phyloP scores from a whole-genome alignment of 1,139 yeast genomes.

The Geotrichum reessii region DNA sequence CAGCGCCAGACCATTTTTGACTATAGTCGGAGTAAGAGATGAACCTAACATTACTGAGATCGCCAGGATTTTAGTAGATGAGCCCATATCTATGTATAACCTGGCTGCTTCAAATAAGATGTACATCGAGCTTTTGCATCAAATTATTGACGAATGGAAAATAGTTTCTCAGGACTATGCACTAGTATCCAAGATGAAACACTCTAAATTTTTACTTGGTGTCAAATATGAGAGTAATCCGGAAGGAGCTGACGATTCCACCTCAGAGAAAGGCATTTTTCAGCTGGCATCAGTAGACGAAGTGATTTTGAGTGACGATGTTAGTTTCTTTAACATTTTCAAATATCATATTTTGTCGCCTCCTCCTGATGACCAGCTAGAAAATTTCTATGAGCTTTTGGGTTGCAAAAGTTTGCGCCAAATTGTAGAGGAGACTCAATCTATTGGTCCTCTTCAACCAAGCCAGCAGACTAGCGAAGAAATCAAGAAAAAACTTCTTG shows the following conservation, averaged over 20 bases:
- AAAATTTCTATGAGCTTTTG: constrained; percentile 32
- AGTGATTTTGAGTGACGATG: constrained; percentile 38
- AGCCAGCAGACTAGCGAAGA: constrained; percentile 12
- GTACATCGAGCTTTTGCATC: constrained; percentile 30
- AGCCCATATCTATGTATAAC: constrained; percentile 33
- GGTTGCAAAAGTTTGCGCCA: constrained; percentile 30
- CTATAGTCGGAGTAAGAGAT: constrained; percentile 35
- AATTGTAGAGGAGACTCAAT: constrained; percentile 25
- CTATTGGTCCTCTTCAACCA: constrained; percentile 23
- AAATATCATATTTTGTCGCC: constrained; percentile 34
- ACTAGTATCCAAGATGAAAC: constrained; percentile 31
- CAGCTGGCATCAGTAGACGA: constrained; percentile 31
- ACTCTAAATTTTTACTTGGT: constrained; percentile 33
- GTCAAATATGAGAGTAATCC: constrained; percentile 19
- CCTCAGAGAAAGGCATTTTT: constrained; percentile 13
- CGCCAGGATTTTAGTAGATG: constrained; percentile 29
- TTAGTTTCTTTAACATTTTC: constrained; percentile 37
- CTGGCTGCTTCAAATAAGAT: constrained; percentile 26
- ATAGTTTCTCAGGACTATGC: constrained; percentile 23
- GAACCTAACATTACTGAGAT: constrained; percentile 35
- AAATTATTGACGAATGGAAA: constrained; percentile 31
- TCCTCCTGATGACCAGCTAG: constrained; percentile 35
- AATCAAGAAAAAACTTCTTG: constrained; percentile 21
- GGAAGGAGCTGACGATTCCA: constrained; percentile 11
- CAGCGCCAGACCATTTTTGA: constrained; percentile 33